Conservation (phyloP, 1,284 basidiomycete genomes). For the Leccinum fuscescens region DNA sequence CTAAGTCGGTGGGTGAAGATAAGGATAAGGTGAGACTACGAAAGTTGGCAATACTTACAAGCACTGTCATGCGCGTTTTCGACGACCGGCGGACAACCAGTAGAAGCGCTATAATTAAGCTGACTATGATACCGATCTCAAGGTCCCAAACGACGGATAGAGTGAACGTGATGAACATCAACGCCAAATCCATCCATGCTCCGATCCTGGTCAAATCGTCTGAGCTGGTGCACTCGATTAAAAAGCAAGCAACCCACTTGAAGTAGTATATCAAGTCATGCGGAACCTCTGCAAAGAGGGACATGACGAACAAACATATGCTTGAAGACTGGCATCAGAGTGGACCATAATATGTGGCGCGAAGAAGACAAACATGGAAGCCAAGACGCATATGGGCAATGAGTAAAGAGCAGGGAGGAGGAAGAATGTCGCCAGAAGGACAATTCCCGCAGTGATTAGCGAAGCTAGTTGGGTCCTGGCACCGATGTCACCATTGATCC, state of each 20-base stretch:
- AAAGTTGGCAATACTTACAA: conserved; percentile 37
- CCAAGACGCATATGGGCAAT: conserved; percentile 81
- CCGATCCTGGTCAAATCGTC: conserved; percentile 54
- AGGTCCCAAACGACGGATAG: conserved; percentile 79
- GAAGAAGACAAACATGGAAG: conserved; percentile 58
- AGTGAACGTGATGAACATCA: conserved; percentile 84
- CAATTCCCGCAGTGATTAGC: conserved; percentile 70
- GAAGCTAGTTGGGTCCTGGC: conserved; percentile 87
- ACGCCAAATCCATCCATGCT: conserved; percentile 82
- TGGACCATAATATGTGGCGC: background rate
- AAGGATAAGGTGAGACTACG: background rate
- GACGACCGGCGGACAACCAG: conserved; percentile 88
- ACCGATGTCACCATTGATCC: conserved; percentile 85
- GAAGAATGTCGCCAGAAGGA: conserved; percentile 85
- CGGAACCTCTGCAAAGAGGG: conserved; percentile 82
- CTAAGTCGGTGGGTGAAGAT: conserved; percentile 25
- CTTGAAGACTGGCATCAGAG: conserved; percentile 37
- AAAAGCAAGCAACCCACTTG: conserved; percentile 48
- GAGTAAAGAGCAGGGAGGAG: conserved; percentile 76
- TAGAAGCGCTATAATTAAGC: conserved; percentile 81
- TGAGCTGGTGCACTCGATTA: background rate
- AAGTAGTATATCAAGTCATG: conserved; percentile 84
- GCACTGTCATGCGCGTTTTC: conserved; percentile 68
- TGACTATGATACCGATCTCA: conserved; percentile 83
- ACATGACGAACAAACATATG: conserved; percentile 81